Base-by-base conservation (phyloP, 768 basidiomycete genomes). In the Hericium erinaceus region DNA sequence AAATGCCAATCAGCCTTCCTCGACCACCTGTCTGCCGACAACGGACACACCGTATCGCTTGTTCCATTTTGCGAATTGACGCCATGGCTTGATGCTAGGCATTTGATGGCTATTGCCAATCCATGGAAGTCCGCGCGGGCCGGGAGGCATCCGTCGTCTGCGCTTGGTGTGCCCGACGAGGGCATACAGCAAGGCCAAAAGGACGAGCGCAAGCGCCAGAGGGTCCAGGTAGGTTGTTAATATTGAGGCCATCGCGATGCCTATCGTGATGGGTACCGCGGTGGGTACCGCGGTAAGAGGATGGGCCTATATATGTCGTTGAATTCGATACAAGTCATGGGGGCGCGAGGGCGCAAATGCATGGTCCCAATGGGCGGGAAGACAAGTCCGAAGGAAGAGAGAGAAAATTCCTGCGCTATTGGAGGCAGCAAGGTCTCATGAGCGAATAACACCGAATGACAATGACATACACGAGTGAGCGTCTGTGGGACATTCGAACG, bases 41-140 rank as follows among this genome's bases (percentile, higher is more conserved):
- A 9, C 12, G 4, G 4, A 56, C 67, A 18, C 55, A 78, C 79
- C 79, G 60, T 79, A 78, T 58, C 71, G 64, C 18, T 63, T 67
- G 57, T 74, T 77, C 75, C 78, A 79, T 49, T 76, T 72, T 24
- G 73, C 70, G 58, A 79, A 80, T 64, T 73, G 76, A 28, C 68
- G 64, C 80, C 80, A 81, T 0, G 78, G 77, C 60, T 78, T 76
- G 24, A 70, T 58, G 3, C 63, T 57, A 6, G 79, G 78, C 18
- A 79, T 65, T 56, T 80, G 75, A 56, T 76, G 70, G 39, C 67
- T 65, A 61, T 79, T 81, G 0, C 80, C 79, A 24, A 79, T 69
- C 51, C 68, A 71, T 2, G 77, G 77, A 16, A 77, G 61, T 33
- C 75, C 75, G 2, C 70, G 62, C 44, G 78, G 78, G 4, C 77